phyloP scores from a whole-genome alignment of 2,329 filamentous ascomycete species.

The Lasiodiplodia sp. region DNA sequence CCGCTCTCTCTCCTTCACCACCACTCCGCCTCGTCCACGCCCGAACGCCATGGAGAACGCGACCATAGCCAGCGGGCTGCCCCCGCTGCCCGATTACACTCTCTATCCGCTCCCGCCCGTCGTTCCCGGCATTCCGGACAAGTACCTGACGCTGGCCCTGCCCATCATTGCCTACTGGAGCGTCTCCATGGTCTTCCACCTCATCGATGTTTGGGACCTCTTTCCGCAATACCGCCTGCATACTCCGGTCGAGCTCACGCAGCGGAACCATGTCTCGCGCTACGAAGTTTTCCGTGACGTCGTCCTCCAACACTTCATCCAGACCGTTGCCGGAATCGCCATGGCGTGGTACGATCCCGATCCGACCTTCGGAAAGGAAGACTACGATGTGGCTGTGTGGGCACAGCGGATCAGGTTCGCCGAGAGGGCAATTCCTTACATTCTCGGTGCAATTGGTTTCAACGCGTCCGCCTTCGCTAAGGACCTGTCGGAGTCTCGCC shows the following conservation, averaged over 20 bases:
- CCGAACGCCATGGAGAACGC: slow-evolving; percentile 52
- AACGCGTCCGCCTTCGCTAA: slow-evolving; percentile 78
- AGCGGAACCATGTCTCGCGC: slow-evolving; percentile 84
- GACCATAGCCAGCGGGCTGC: slow-evolving; percentile 67
- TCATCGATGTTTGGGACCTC: slow-evolving; percentile 83
- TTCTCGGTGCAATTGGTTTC: slow-evolving; percentile 76
- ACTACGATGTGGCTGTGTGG: slow-evolving; percentile 90
- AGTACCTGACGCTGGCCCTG: slow-evolving; percentile 75
- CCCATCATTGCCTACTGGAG: slow-evolving; percentile 89
- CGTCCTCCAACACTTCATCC: slow-evolving; percentile 88
- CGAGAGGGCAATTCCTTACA: slow-evolving; percentile 76
- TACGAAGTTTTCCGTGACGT: slow-evolving; percentile 91
- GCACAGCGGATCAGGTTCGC: slow-evolving; percentile 80
- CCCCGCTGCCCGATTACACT: slow-evolving; percentile 84
- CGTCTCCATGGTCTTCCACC: slow-evolving; percentile 84
- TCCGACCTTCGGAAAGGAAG: slow-evolving; percentile 77
- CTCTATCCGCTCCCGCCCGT: slow-evolving; percentile 74
- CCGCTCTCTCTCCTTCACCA: slow-evolving; percentile 6
- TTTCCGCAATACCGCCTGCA: slow-evolving; percentile 93
- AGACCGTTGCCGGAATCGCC: slow-evolving; percentile 73
- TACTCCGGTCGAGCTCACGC: slow-evolving; percentile 88
- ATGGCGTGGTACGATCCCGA: slow-evolving; percentile 76
- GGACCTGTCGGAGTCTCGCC: slow-evolving; percentile 74
- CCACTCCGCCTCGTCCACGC: slow-evolving; percentile 14
- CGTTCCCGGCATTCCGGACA: slow-evolving; percentile 80